Percentiles rank a stretch among this genome's conserved stretches.
Evolutionary conservation across 1,139 yeast genomes (phyloP).

Genomic region (Yamadazyma dushanensis): DNA sequence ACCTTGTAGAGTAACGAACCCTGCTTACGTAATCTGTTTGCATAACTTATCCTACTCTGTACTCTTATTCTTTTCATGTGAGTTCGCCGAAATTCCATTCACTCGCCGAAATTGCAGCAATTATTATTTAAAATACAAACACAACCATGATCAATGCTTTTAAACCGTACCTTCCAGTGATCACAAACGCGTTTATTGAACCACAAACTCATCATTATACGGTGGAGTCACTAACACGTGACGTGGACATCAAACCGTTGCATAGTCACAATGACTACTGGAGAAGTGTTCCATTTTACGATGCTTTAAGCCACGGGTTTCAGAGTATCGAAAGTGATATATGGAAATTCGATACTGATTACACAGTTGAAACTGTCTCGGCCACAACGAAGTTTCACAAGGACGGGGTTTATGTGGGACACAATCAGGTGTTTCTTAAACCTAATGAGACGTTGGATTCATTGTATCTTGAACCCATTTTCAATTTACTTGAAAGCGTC

Average conservation of each 20-base stretch:
- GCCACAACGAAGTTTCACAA: slow-evolving; percentile 25
- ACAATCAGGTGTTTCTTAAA: slow-evolving; percentile 50
- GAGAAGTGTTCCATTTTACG: slow-evolving; percentile 60
- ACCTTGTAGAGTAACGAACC: neutral
- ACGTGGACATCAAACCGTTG: slow-evolving; percentile 49
- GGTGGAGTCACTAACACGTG: slow-evolving; percentile 45
- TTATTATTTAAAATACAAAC: too few relatives aligned
- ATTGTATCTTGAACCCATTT: slow-evolving; percentile 57
- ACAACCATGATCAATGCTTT: slow-evolving; percentile 14
- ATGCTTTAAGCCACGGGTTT: slow-evolving; percentile 60
- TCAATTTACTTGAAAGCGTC: slow-evolving; percentile 46
- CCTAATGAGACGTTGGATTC: slow-evolving; percentile 44
- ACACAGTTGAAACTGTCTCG: slow-evolving; percentile 23
- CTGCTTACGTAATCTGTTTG: neutral
- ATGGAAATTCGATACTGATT: slow-evolving; percentile 48
- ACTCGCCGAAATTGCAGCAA: neutral
- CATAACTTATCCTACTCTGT: too few relatives aligned
- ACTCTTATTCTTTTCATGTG: neutral
- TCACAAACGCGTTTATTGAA: neutral
- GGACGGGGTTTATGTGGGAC: slow-evolving; percentile 64
- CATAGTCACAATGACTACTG: slow-evolving; percentile 82
- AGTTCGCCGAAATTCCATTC: neutral
- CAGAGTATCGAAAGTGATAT: slow-evolving; percentile 72
- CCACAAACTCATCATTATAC: slow-evolving; percentile 9
- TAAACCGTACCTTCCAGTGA: slow-evolving; percentile 11